Evolutionary conservation across 1,284 basidiomycete species (phyloP).

Genomic region (Ceratobasidium sp.): DNA sequence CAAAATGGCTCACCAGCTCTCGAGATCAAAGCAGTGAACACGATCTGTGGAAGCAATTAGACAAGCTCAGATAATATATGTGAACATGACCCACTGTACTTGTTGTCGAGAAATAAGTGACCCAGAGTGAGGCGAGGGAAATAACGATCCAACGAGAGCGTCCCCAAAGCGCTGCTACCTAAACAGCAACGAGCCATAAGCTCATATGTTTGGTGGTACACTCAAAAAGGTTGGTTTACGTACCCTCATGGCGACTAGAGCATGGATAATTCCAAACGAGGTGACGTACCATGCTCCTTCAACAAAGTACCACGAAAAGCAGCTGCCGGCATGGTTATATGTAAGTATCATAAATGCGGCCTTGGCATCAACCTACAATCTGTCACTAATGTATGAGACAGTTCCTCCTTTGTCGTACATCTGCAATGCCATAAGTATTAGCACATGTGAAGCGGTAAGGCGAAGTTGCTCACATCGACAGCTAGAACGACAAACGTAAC

Average conservation of each 20-base stretch:
- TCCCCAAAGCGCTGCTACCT: constrained; percentile 42
- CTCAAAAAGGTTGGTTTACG: background rate
- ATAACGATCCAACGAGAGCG: constrained; percentile 25
- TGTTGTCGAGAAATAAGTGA: constrained; percentile 42
- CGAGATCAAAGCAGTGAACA: constrained; percentile 7
- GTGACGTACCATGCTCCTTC: constrained; percentile 38
- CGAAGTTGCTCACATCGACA: constrained; percentile 23
- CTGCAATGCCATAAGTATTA: background rate
- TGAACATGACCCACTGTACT: background rate
- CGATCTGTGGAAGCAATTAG: background rate
- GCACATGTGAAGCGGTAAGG: no score
- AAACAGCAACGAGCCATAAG: constrained; percentile 1
- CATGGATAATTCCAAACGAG: constrained; percentile 40
- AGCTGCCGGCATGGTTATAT: constrained; percentile 16
- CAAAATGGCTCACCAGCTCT: constrained; percentile 22
- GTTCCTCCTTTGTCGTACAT: constrained; percentile 41
- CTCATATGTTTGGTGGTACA: background rate
- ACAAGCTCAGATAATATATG: background rate
- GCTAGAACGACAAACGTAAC: constrained; percentile 31
- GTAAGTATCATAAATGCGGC: background rate
- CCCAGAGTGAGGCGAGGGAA: constrained; percentile 13
- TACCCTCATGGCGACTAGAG: constrained; percentile 43
- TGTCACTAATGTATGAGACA: constrained; percentile 8
- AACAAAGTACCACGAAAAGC: constrained; percentile 40
- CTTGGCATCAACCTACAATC: constrained; percentile 4